phyloP scores from a whole-genome alignment of 208 protist genomes.

The Crithidia bombi region DNA sequence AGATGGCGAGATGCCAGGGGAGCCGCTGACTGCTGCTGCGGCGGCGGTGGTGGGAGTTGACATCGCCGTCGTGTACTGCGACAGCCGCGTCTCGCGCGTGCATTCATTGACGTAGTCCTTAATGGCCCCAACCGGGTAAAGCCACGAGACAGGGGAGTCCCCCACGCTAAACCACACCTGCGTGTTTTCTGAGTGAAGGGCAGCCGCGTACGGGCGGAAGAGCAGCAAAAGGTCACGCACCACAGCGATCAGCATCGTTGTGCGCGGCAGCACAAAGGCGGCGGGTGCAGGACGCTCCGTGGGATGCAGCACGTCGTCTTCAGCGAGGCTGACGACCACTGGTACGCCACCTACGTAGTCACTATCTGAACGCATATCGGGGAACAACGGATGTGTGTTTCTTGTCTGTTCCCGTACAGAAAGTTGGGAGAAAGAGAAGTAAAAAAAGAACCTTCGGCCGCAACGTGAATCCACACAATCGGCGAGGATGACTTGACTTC shows the following conservation, averaged over 20 bases:
- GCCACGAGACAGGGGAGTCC: constrained; percentile 55
- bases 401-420: no score
- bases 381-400: neutral
- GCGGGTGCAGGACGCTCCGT: constrained; percentile 45
- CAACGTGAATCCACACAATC: no score
- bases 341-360: constrained; percentile 61
- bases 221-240: constrained; percentile 51
- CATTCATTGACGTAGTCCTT: constrained; percentile 66
- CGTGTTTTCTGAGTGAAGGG: constrained; percentile 39
- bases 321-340: constrained; percentile 66
- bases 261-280: constrained; percentile 70
- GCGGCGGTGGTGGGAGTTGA: neutral
- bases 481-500: no score
- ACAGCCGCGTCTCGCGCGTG: constrained; percentile 15
- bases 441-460: no score
- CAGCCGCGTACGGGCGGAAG: constrained; percentile 50
- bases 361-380: constrained; percentile 27
- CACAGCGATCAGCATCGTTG: constrained; percentile 64
- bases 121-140: constrained; percentile 66
- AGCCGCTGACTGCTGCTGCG: neutral
- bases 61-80: constrained; percentile 14
- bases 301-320: constrained; percentile 45
- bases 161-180: constrained; percentile 69
- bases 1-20: neutral
- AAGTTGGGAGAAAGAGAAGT: no score